phyloP scores from a whole-genome alignment of 2,329 filamentous ascomycete genomes.

The Coniella vitis region DNA sequence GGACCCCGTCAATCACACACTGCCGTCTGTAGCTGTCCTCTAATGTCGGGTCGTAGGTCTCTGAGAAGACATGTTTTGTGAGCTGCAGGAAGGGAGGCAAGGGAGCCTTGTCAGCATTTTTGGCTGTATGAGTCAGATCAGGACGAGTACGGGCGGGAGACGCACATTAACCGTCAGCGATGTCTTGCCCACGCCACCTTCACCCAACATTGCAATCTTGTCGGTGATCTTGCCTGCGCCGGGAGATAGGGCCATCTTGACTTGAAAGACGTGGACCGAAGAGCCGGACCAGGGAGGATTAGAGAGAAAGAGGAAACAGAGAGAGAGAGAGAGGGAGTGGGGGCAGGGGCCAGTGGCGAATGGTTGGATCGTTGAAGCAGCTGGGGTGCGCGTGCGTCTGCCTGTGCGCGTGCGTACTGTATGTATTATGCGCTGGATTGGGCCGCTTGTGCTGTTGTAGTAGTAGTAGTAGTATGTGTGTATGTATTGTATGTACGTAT shows the following conservation, averaged over 20 bases:
- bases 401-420: background rate
- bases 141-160: too few species aligned
- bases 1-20: conserved; percentile 13
- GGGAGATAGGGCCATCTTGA: conserved; percentile 3
- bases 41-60: conserved; percentile 15
- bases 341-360: conserved; percentile 1
- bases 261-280: background rate
- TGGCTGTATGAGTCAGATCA: too few species aligned
- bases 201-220: conserved; percentile 15
- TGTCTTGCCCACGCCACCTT: conserved; percentile 16
- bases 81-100: background rate
- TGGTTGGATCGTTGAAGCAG: conserved; percentile 7
- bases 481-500: too few species aligned
- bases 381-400: background rate
- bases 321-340: too few species aligned
- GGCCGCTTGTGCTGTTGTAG: too few species aligned
- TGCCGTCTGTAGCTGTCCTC: conserved; percentile 15
- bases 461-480: too few species aligned
- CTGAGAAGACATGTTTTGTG: conserved; percentile 14
- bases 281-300: too few species aligned
- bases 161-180: conserved; percentile 14
- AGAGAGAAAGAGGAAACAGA: too few species aligned
- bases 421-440: too few species aligned
- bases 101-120: background rate
- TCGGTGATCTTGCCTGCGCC: conserved; percentile 12